Evolutionary conservation across 2,329 filamentous ascomycete genomes (phyloP).

Genomic region (Domatiomyces catenatus): DNA sequence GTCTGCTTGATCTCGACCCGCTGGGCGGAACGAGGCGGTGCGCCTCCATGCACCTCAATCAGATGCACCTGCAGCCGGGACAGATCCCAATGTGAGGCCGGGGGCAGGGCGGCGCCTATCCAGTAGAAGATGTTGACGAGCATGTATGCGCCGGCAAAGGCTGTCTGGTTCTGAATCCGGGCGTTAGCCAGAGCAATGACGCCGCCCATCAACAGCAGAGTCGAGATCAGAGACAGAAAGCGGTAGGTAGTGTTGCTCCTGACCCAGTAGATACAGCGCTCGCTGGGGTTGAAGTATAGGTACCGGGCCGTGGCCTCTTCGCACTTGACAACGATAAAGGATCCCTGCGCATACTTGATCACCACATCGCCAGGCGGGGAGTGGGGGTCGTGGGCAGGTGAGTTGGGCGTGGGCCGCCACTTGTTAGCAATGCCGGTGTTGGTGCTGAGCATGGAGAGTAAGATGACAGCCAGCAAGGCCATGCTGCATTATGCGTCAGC

Average conservation of each 20-base stretch:
- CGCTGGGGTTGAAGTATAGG: conserved; percentile 35
- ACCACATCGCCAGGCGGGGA: conserved; percentile 32
- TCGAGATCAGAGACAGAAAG: conserved; percentile 34
- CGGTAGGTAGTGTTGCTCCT: conserved; percentile 27
- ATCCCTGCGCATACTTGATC: conserved; percentile 37
- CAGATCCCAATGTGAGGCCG: conserved; percentile 34
- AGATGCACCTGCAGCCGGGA: conserved; percentile 26
- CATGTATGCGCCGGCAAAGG: conserved; percentile 36
- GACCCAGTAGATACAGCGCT: conserved; percentile 33
- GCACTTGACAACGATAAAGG: conserved; percentile 35
- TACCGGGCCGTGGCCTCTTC: conserved; percentile 36
- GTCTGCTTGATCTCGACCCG: conserved; percentile 21
- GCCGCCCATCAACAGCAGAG: conserved; percentile 37
- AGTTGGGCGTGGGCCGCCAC: conserved; percentile 31
- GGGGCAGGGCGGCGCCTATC: conserved; percentile 35
- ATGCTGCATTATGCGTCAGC: conserved; percentile 21
- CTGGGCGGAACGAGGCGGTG: conserved; percentile 12
- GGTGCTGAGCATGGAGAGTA: conserved; percentile 34
- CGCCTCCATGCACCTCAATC: conserved; percentile 14
- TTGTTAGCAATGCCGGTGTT: conserved; percentile 36
- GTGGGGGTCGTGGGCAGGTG: conserved; percentile 20
- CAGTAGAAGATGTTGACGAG: conserved; percentile 36
- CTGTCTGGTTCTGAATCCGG: conserved; percentile 32
- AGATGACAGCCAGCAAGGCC: conserved; percentile 33
- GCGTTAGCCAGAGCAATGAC: conserved; percentile 38